Evolutionary conservation across 371 early-diverging fungal genomes (phyloP).

Genomic region (Syncephalis plumigaleata): DNA sequence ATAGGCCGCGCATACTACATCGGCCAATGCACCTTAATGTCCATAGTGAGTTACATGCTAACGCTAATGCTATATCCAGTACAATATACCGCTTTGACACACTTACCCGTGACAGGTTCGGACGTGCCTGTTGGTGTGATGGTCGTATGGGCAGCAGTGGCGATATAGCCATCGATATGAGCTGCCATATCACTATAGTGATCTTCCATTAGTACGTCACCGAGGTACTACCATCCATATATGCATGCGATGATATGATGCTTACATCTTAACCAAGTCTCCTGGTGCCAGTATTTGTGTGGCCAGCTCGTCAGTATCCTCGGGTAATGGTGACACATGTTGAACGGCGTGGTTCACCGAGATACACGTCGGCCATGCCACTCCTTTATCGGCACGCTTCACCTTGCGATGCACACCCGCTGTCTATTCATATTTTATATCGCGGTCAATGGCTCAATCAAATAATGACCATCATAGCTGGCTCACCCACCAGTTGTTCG

Average conservation of each 20-base stretch:
- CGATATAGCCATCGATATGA: slow-evolving; percentile 86
- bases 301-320: slow-evolving; percentile 20
- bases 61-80: too few relatives aligned
- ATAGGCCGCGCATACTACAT: slow-evolving; percentile 64
- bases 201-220: too few relatives aligned
- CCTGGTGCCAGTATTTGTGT: slow-evolving; percentile 36
- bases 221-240: too few relatives aligned
- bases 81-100: too few relatives aligned
- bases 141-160: slow-evolving; percentile 69
- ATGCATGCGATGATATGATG: too few relatives aligned
- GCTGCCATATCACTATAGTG: slow-evolving; percentile 80
- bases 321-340: slow-evolving; percentile 53
- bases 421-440: too few relatives aligned
- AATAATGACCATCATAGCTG: too few relatives aligned
- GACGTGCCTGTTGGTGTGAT: slow-evolving; percentile 42
- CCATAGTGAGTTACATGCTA: too few relatives aligned
- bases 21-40: slow-evolving; percentile 29
- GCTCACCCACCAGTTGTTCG: too few relatives aligned
- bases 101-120: slow-evolving; percentile 47
- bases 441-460: too few relatives aligned
- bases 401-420: slow-evolving; percentile 18
- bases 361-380: slow-evolving; percentile 72
- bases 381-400: slow-evolving; percentile 55
- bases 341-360: slow-evolving; percentile 64
- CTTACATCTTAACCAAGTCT: slow-evolving; percentile 76